Evolutionary conservation across 208 protist species (phyloP).

Genomic region (Tritrichomonas foetus): DNA sequence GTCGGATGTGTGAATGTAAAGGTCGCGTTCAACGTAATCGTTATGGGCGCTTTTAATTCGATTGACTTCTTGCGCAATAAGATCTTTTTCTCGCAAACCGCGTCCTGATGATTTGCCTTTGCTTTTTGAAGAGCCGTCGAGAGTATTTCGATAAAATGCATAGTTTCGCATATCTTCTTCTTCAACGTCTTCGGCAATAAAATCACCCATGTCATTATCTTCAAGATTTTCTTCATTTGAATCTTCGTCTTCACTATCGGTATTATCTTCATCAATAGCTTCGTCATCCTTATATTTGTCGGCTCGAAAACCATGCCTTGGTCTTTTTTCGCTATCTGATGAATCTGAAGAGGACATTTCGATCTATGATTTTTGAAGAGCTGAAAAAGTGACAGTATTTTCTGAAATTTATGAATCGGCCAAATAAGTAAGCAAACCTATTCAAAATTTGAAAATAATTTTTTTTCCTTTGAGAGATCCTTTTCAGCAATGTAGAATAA

Average conservation of each 20-base stretch:
- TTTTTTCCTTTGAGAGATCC: too few species aligned
- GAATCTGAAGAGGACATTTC: too few species aligned
- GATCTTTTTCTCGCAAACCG: not conserved
- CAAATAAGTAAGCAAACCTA: too few species aligned
- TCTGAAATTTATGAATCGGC: too few species aligned
- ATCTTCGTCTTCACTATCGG: not conserved
- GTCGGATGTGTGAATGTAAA: not conserved
- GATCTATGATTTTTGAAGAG: too few species aligned
- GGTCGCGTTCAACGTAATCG: not conserved
- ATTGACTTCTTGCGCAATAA: not conserved
- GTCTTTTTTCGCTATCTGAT: too few species aligned
- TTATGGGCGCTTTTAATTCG: not conserved
- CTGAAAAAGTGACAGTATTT: too few species aligned
- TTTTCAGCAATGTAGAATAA: too few species aligned
- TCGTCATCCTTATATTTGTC: too few species aligned
- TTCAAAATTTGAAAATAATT: too few species aligned
- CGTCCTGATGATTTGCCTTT: not conserved
- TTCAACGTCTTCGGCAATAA: not conserved
- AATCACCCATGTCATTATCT: not conserved
- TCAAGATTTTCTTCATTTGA: not conserved
- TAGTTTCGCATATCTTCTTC: not conserved
- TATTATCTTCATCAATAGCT: too few species aligned
- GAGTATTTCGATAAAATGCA: not conserved
- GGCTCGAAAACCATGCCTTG: too few species aligned
- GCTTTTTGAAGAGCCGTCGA: not conserved